Evolutionary conservation across 1,139 yeast genomes (phyloP).

Genomic region (Zhuliangozyma blackwelliae): DNA sequence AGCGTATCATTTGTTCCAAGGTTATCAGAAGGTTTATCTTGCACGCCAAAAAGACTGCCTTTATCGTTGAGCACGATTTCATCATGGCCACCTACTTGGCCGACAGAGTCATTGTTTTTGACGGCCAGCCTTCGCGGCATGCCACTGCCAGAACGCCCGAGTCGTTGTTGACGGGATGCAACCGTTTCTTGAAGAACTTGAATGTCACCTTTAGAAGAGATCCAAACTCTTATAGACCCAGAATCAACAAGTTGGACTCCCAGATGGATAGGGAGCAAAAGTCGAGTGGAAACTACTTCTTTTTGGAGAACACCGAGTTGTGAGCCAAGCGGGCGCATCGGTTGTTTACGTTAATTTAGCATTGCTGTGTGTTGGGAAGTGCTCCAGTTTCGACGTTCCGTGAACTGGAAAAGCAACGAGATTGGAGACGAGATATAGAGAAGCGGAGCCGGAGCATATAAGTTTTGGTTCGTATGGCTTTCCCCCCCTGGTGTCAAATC

Average conservation of each 20-base stretch:
- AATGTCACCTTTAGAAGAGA: slow-evolving; percentile 99
- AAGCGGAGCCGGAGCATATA: neutral
- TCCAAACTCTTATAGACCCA: slow-evolving; percentile 95
- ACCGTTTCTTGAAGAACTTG: slow-evolving; percentile 91
- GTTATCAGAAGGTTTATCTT: slow-evolving; percentile 94
- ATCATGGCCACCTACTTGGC: slow-evolving; percentile 99
- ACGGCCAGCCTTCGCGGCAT: slow-evolving; percentile 84
- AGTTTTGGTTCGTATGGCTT: neutral
- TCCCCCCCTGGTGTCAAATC: neutral
- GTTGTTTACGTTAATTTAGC: slow-evolving; percentile 1
- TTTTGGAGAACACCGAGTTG: slow-evolving; percentile 63
- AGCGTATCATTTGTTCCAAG: slow-evolving; percentile 97
- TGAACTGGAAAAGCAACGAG: neutral
- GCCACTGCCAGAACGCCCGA: slow-evolving; percentile 87
- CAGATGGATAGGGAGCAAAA: slow-evolving; percentile 99
- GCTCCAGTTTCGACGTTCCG: slow-evolving; percentile 4
- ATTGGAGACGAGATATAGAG: neutral
- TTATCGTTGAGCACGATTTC: slow-evolving; percentile 98
- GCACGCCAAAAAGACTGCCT: slow-evolving; percentile 96
- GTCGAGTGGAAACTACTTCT: slow-evolving; percentile 86
- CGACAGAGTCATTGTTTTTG: slow-evolving; percentile 96
- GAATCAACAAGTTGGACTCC: slow-evolving; percentile 94
- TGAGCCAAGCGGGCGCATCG: slow-evolving; percentile 6
- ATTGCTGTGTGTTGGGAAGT: slow-evolving; percentile 1
- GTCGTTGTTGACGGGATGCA: slow-evolving; percentile 93